Evolutionary conservation across 2,329 filamentous ascomycete species (phyloP).

Genomic region (Diaporthe humulicola): DNA sequence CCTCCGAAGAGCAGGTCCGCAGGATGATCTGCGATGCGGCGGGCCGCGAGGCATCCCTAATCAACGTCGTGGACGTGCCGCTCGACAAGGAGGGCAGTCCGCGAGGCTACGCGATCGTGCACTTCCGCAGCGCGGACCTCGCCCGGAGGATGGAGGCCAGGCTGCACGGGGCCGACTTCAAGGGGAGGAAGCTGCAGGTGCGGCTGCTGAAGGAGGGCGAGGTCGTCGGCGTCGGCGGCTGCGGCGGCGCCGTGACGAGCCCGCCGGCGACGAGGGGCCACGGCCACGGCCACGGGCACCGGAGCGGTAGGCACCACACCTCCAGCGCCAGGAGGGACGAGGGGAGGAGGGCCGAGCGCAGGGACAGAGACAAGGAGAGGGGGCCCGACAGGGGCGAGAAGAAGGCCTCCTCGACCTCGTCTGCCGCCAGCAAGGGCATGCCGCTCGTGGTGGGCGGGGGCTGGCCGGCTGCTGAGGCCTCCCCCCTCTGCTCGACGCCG

Average conservation of each 20-base stretch:
- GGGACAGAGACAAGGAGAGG: slow-evolving; percentile 33
- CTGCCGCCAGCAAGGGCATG: slow-evolving; percentile 18
- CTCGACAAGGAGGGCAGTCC: slow-evolving; percentile 33
- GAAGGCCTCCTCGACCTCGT: slow-evolving; percentile 11
- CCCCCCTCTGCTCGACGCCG: slow-evolving; percentile 12
- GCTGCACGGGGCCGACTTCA: slow-evolving; percentile 38
- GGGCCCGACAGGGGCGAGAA: slow-evolving; percentile 28
- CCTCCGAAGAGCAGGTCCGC: slow-evolving; percentile 36
- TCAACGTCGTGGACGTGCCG: slow-evolving; percentile 34
- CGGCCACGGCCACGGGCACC: background rate
- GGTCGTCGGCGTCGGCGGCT: slow-evolving; percentile 7
- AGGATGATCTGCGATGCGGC: slow-evolving; percentile 37
- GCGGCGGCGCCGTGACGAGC: slow-evolving; percentile 3
- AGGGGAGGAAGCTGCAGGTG: slow-evolving; percentile 36
- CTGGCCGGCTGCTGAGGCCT: slow-evolving; percentile 5
- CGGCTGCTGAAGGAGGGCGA: slow-evolving; percentile 40
- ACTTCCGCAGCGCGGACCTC: slow-evolving; percentile 35
- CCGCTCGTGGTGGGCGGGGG: slow-evolving; percentile 34
- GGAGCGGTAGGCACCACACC: slow-evolving; percentile 26
- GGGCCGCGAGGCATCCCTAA: slow-evolving; percentile 33
- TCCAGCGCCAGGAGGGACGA: slow-evolving; percentile 34
- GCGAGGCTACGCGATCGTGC: slow-evolving; percentile 35
- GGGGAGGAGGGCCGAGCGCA: slow-evolving; percentile 24
- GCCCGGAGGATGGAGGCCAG: slow-evolving; percentile 33
- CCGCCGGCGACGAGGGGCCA: background rate